These are phyloP conservation scores for Nepenthes gracilis DNA, from an alignment of 148 eudicot genomes.

Conservation along the genomic window DNA sequence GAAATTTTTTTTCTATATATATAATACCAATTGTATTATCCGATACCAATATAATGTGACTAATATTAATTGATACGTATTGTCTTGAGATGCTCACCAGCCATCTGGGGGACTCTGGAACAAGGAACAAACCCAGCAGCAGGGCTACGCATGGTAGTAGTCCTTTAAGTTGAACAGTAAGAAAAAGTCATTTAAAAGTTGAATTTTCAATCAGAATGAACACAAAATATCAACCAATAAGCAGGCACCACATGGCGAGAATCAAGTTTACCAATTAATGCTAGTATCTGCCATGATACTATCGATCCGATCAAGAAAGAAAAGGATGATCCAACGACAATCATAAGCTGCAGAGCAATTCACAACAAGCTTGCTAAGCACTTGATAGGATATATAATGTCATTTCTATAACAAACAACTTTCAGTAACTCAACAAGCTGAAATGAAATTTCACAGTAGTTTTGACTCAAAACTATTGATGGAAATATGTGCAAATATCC, in stretches of 20 bases:
- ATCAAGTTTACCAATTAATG: constrained; percentile 38
- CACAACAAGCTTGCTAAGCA: background rate
- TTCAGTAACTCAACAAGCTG: too few species aligned
- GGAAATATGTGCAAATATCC: too few species aligned
- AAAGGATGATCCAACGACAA: constrained; percentile 55
- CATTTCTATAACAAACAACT: too few species aligned
- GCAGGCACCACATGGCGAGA: background rate
- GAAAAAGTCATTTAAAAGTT: background rate
- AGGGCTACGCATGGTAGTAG: constrained; percentile 49
- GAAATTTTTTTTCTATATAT: too few species aligned
- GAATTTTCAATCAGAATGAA: background rate
- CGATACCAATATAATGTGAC: background rate
- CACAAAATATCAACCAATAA: background rate
- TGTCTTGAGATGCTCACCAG: constrained; percentile 32
- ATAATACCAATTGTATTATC: background rate
- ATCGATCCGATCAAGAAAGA: constrained; percentile 48
- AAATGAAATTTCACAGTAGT: background rate
- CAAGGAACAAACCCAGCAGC: constrained; percentile 55
- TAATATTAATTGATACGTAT: too few species aligned
- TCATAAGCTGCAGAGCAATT: constrained; percentile 57
- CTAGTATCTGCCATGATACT: constrained; percentile 62
- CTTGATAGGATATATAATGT: background rate
- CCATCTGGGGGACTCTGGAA: constrained; percentile 97
- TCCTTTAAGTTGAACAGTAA: constrained; percentile 6
- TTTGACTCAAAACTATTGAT: background rate